phyloP scores from a whole-genome alignment of 2,329 filamentous ascomycete genomes.

The Graphilbum fragrans region DNA sequence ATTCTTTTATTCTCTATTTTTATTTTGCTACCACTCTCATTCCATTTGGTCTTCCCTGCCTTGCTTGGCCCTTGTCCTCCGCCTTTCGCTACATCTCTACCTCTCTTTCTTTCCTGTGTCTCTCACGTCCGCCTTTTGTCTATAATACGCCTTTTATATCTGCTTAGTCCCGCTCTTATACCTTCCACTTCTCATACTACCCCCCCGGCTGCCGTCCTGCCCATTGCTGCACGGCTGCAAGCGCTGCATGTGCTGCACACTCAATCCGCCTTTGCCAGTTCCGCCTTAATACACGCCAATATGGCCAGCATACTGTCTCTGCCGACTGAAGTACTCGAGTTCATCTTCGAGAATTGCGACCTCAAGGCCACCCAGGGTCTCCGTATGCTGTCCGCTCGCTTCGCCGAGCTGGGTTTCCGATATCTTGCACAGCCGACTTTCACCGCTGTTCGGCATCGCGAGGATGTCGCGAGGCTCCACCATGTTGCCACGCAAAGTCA shows the following conservation, averaged over 20 bases:
- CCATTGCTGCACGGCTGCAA: too few species aligned
- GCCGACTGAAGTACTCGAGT: slow-evolving; percentile 18
- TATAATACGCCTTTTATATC: too few species aligned
- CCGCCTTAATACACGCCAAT: not conserved
- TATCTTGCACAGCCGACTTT: slow-evolving; percentile 29
- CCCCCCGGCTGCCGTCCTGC: too few species aligned
- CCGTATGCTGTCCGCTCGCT: slow-evolving; percentile 23
- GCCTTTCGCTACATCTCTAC: too few species aligned
- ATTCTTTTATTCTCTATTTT: not conserved
- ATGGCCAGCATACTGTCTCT: slow-evolving; percentile 15
- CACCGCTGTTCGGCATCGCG: slow-evolving; percentile 28
- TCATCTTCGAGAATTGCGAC: slow-evolving; percentile 30
- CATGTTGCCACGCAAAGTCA: slow-evolving; percentile 29
- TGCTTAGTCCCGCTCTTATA: too few species aligned
- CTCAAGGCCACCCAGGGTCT: slow-evolving; percentile 24
- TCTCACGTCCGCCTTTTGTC: too few species aligned
- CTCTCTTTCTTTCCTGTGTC: too few species aligned
- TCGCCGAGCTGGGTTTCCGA: slow-evolving; percentile 29
- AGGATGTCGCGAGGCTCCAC: slow-evolving; percentile 31
- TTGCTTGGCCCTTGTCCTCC: not conserved
- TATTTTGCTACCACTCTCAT: not conserved
- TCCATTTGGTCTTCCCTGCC: slow-evolving; percentile 1
- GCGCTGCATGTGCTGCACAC: too few species aligned
- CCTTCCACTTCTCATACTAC: slow-evolving; percentile 1
- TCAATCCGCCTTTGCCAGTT: not conserved